phyloP scores from a whole-genome alignment of 768 basidiomycete genomes.

The Ephemerocybe angulata region DNA sequence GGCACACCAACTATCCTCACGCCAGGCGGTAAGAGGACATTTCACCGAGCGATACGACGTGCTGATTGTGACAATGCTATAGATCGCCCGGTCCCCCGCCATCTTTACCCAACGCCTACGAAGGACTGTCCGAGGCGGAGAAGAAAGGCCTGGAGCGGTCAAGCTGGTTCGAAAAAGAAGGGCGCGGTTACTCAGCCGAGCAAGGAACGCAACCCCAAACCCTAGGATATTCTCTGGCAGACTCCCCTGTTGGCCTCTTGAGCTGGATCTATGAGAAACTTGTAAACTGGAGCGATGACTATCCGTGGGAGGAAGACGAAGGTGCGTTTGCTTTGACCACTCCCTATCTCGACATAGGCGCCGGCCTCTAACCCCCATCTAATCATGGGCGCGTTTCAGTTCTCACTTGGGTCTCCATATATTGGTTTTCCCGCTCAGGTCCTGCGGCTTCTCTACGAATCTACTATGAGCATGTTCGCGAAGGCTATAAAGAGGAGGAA shows the following conservation, averaged over 20 bases:
- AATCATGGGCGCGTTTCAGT: constrained; percentile 33
- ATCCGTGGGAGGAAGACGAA: constrained; percentile 57
- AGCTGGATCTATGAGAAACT: constrained; percentile 56
- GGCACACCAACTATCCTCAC: constrained; percentile 48
- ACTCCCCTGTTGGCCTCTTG: constrained; percentile 54
- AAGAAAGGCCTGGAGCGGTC: constrained; percentile 30
- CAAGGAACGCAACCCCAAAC: constrained; percentile 51
- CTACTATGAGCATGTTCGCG: constrained; percentile 45
- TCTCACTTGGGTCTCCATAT: constrained; percentile 57
- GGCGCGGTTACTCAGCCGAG: constrained; percentile 35
- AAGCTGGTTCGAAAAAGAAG: constrained; percentile 24
- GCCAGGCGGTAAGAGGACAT: constrained; percentile 27
- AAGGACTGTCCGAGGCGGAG: constrained; percentile 24
- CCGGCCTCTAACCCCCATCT: no score
- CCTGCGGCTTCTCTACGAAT: constrained; percentile 55
- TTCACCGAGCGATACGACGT: neutral
- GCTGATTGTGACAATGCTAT: constrained; percentile 11
- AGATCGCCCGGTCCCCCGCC: constrained; percentile 18
- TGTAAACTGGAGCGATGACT: constrained; percentile 45
- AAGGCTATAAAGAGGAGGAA: neutral
- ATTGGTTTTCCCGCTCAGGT: constrained; percentile 56
- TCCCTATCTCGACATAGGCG: neutral
- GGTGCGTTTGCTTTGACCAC: constrained; percentile 24
- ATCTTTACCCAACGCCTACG: constrained; percentile 23
- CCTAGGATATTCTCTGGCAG: constrained; percentile 51